Base-by-base conservation (phyloP, 768 basidiomycete genomes). In the Psilocybe sp. region DNA sequence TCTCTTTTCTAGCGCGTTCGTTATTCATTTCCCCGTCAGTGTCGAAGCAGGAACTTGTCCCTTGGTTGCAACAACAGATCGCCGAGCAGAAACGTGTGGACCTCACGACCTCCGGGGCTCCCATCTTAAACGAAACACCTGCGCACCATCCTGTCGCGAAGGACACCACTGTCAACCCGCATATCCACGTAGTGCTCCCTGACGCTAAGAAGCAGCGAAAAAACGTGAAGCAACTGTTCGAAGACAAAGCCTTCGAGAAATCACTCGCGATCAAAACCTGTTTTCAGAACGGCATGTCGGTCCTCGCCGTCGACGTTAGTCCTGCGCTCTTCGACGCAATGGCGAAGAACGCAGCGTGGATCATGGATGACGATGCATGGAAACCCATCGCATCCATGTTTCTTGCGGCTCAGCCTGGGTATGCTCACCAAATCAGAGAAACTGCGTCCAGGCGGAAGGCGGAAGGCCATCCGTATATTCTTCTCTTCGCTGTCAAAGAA, bases 41-140 rank as follows among this genome's bases (percentile, higher is more conserved):
- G 15, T 67, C 86, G 5, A 76, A 80, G 5, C 81, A 84, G 44
- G 88, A 92, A 50, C 75, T 93, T 1, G 82, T 89, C 2, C 66
- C 76, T 12, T 91, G 83, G 82, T 70, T 93, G 15, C 86, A 87
- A 40, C 80, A 85, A 13, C 82, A 89, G 54, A 87, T 93, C 14
- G 72, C 83, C 0, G 89, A 92, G 55, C 90, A 92, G 67, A 87
- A 84, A 60, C 83, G 84, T 1, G 74, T 84, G 19, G 91, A 93
- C 56, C 66, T 78, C 1, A 70, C 79, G 7, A 84, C 84, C 0
- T 80, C 84, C 10, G 86, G 85, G 2, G 81, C 78, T 7, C 68
- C 73, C 0, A 63, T 65, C 2, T 64, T 76, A 8, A 65, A 75
- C 0, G 80, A 82, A 14, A 54, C 59, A 11, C 38, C 52, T 13